Conservation (phyloP, 768 basidiomycete genomes). For the Mycena kentingensis region DNA sequence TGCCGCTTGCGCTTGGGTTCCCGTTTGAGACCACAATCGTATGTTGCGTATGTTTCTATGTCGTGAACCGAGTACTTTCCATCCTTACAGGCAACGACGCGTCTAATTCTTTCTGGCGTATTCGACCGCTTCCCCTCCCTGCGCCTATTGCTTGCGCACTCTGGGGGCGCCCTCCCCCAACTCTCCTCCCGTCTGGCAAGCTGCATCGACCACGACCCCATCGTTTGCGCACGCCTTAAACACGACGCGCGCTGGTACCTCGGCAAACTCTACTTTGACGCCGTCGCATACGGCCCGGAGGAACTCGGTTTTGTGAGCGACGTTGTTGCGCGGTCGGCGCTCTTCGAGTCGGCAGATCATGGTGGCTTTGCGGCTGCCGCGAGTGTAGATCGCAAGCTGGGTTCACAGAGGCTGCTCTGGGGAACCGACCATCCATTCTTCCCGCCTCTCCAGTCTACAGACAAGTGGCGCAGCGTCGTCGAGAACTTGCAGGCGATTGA, state of each 20-base stretch:
- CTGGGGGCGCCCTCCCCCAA: conserved; percentile 81
- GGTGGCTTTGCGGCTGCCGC: conserved; percentile 26
- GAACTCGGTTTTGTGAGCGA: conserved; percentile 80
- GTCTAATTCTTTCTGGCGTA: conserved; percentile 79
- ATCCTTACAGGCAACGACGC: conserved; percentile 59
- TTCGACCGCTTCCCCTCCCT: conserved; percentile 79
- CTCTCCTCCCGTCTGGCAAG: conserved; percentile 84
- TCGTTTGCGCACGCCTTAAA: conserved; percentile 70
- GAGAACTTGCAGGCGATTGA: conserved; percentile 84
- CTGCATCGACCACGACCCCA: conserved; percentile 84
- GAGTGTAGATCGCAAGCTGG: conserved; percentile 41
- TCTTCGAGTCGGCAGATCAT: conserved; percentile 43
- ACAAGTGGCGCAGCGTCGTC: conserved; percentile 83
- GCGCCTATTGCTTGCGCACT: conserved; percentile 81
- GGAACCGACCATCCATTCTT: conserved; percentile 93
- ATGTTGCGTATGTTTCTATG: conserved; percentile 30
- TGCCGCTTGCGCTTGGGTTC: conserved; percentile 85
- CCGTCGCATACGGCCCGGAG: conserved; percentile 86
- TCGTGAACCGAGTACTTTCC: not conserved
- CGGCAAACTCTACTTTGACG: conserved; percentile 79
- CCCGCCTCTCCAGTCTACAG: conserved; percentile 67
- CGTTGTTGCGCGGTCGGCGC: conserved; percentile 60
- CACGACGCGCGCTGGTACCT: conserved; percentile 86
- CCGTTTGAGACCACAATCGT: conserved; percentile 90
- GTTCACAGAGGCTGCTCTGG: conserved; percentile 68